Evolutionary conservation across 164 flowering plant genomes (phyloP), one percentile per base, ranked within the genome.

Genomic region (Magnolia kwangsiensis): DNA sequence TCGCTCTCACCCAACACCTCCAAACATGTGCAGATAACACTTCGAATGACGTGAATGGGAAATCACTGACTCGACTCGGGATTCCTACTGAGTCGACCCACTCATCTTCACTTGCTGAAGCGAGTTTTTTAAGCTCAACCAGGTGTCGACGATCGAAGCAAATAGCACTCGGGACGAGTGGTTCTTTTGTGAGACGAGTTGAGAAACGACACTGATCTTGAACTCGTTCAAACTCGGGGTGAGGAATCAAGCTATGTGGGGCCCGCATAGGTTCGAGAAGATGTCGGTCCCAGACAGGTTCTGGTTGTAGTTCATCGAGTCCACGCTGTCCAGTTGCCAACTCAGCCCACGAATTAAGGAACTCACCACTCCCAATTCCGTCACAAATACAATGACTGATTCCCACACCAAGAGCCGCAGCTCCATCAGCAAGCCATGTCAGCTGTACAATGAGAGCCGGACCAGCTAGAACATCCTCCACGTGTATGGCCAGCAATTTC

Each of bases 11-110:
- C 94, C 94, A 92, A 73, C 91, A 80, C 61, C 87, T 81, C 97
- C 97, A 92, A 0, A 90, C 80, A 70, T 90, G 94, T 1, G 90
- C 94, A 10, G 94, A 75, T 14, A 92, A 78, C 10, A 88, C 93
- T 49, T 92, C 94, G 69, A 90, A 92, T 18, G 90, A 82, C 9
- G 93, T 90, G 84, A 29, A 84, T 1, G 74, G 8, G 0, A 73
- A 51, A 73, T 83, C 78, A 18, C 67, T 27, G 64, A 66, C 66
- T 67, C 67, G 80, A 74, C 78, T 72, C 72, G 8, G 50, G 27
- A 63, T 24, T 9, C 9, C 4, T 14, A 6, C 68, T n/a, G 68
- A 63, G 27, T 74, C 69, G 3, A 45, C 10, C 69, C 71, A 3
- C 45, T 29, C 11, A 20, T 63, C 45, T 18, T 20, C 55, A 8